Evolutionary conservation across 2,329 filamentous ascomycete species (phyloP).

Genomic region (Cordyceps javanica): DNA sequence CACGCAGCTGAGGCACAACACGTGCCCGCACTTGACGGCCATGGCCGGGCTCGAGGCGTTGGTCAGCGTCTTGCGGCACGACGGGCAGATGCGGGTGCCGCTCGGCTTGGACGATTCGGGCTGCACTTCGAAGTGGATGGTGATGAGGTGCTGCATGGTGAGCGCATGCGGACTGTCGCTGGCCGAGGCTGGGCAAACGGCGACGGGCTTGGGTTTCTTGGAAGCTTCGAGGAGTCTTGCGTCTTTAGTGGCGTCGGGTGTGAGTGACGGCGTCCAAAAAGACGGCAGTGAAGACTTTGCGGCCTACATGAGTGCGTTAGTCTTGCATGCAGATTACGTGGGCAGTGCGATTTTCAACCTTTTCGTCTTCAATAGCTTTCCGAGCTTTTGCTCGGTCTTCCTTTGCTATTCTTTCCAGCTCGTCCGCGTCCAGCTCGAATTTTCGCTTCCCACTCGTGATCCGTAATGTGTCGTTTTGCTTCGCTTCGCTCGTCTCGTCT

Average conservation of each 20-base stretch:
- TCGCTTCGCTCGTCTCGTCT: constrained; percentile 21
- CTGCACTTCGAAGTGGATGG: constrained; percentile 71
- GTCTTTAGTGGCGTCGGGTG: constrained; percentile 45
- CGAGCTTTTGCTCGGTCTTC: constrained; percentile 66
- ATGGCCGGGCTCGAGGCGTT: constrained; percentile 80
- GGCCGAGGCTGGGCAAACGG: constrained; percentile 70
- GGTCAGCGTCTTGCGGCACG: constrained; percentile 74
- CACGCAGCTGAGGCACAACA: constrained; percentile 80
- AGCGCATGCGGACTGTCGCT: constrained; percentile 63
- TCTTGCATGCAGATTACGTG: constrained; percentile 4
- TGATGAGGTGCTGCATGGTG: constrained; percentile 70
- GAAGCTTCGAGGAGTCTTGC: constrained; percentile 46
- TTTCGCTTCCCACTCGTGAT: constrained; percentile 56
- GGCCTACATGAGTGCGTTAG: constrained; percentile 33
- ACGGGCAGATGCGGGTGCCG: constrained; percentile 60
- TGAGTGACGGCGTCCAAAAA: constrained; percentile 89
- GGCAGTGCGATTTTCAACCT: constrained; percentile 36
- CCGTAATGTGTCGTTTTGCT: constrained; percentile 9
- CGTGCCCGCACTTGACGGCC: constrained; percentile 84
- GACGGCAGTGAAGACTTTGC: constrained; percentile 67
- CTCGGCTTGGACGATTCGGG: constrained; percentile 41
- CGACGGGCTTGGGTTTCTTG: constrained; percentile 60
- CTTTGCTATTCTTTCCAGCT: constrained; percentile 62
- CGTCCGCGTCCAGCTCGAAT: constrained; percentile 66
- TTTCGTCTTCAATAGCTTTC: constrained; percentile 66